These are phyloP conservation scores for Talaromyces sp. DNA, from an alignment of 2,329 filamentous ascomycete species.

Conservation along the genomic window DNA sequence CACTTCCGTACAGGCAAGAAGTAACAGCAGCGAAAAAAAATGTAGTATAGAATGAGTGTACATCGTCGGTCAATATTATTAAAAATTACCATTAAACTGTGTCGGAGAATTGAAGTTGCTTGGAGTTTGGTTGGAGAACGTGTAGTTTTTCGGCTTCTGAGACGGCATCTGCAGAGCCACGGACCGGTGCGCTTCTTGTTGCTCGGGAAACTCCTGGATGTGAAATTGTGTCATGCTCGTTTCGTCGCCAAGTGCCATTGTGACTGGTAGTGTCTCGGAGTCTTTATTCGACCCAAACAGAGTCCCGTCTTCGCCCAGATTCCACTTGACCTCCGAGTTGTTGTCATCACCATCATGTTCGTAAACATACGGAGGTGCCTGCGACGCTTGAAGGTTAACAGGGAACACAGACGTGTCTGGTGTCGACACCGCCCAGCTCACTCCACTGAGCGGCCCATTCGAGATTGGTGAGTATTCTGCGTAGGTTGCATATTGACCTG, in stretches of 20 bases:
- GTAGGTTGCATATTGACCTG: slow-evolving; percentile 38
- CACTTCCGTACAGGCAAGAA: slow-evolving; percentile 4
- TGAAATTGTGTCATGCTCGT: slow-evolving; percentile 35
- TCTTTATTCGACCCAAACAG: slow-evolving; percentile 28
- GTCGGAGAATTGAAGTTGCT: slow-evolving; percentile 22
- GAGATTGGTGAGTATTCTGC: slow-evolving; percentile 36
- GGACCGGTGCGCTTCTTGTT: slow-evolving; percentile 37
- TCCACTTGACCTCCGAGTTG: slow-evolving; percentile 21
- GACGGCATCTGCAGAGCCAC: slow-evolving; percentile 36
- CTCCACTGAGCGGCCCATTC: slow-evolving; percentile 30
- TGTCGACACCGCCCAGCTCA: slow-evolving; percentile 40
- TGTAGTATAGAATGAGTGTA: not conserved
- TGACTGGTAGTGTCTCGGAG: slow-evolving; percentile 18
- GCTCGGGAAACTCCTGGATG: slow-evolving; percentile 40
- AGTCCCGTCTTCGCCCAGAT: slow-evolving; percentile 22
- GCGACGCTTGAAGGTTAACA: slow-evolving; percentile 25
- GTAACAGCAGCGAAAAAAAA: not conserved
- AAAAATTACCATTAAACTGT: slow-evolving; percentile 13
- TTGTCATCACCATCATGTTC: slow-evolving; percentile 27
- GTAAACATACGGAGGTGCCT: slow-evolving; percentile 34
- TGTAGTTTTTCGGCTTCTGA: slow-evolving; percentile 38
- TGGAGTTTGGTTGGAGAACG: slow-evolving; percentile 38
- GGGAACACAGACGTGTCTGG: slow-evolving; percentile 31
- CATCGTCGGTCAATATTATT: slow-evolving; percentile 7
- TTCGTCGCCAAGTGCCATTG: slow-evolving; percentile 20